These are phyloP conservation scores for Alloteropsis semialata DNA, from an alignment of 176 grass and related monocot species.

Conservation along the genomic window DNA sequence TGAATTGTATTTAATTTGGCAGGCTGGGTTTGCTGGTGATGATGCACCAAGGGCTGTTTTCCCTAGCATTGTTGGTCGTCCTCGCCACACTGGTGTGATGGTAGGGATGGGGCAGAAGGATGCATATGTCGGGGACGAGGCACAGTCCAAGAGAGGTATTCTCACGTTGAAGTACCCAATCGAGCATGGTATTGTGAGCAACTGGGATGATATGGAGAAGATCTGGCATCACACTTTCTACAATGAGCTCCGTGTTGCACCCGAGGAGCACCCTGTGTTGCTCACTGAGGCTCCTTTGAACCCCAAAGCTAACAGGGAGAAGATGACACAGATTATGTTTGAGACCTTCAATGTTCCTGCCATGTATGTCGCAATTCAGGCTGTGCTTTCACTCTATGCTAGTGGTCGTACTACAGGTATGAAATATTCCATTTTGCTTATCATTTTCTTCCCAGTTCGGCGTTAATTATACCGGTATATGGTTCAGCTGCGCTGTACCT, in stretches of 20 bases:
- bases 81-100: conserved; percentile 42
- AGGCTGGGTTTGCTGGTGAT: conserved; percentile 45
- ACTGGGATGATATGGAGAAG: conserved; percentile 46
- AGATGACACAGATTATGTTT: conserved; percentile 45
- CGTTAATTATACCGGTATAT: not conserved
- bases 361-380: conserved; percentile 44
- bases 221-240: conserved; percentile 42
- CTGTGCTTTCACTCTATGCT: conserved; percentile 35
- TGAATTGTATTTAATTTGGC: not conserved
- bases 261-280: conserved; percentile 40
- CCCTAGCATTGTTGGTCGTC: conserved; percentile 40
- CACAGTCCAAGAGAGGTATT: conserved; percentile 44
- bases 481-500: not conserved
- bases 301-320: conserved; percentile 42
- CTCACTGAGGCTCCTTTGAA: conserved; percentile 40
- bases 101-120: conserved; percentile 44
- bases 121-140: conserved; percentile 40
- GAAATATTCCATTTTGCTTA: not conserved
- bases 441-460: not conserved
- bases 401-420: conserved; percentile 39
- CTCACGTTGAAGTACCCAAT: conserved; percentile 39
- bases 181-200: conserved; percentile 37
- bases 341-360: conserved; percentile 40
- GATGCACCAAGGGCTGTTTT: conserved; percentile 44
- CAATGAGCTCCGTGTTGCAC: conserved; percentile 41